Conservation (phyloP, 495 filamentous ascomycete species). For the Penicillium manginii region DNA sequence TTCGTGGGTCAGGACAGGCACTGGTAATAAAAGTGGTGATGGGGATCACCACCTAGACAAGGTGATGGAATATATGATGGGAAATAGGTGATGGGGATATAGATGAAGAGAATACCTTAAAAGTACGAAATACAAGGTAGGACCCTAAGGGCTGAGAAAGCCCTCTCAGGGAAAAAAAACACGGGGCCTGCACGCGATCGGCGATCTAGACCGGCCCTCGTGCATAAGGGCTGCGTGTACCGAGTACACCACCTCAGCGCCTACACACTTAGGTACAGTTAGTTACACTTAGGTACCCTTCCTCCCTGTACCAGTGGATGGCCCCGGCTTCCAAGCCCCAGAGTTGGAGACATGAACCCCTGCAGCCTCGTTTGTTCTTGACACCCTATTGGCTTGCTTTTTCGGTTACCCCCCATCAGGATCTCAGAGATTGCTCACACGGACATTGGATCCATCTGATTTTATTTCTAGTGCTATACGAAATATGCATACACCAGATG, state of each 20-base stretch:
- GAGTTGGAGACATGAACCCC: neutral
- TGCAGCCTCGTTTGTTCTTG: neutral
- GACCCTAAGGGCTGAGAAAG: too few relatives aligned
- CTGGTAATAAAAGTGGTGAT: too few relatives aligned
- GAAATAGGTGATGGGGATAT: too few relatives aligned
- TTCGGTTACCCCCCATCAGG: neutral
- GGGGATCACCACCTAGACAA: neutral
- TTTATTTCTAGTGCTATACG: neutral
- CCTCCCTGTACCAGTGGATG: too few relatives aligned
- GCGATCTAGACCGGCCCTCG: constrained; percentile 32
- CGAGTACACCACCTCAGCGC: too few relatives aligned
- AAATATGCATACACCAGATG: neutral
- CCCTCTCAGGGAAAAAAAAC: constrained; percentile 10
- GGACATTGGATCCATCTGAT: too few relatives aligned
- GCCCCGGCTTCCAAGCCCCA: neutral
- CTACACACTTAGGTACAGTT: too few relatives aligned
- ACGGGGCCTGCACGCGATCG: constrained; percentile 26
- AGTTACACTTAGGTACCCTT: too few relatives aligned
- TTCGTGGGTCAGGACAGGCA: constrained; percentile 23
- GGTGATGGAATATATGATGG: too few relatives aligned
- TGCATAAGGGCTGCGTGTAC: neutral
- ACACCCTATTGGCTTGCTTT: neutral
- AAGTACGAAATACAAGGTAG: too few relatives aligned
- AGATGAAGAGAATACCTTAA: too few relatives aligned
- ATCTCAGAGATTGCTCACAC: too few relatives aligned